Evolutionary conservation across 768 basidiomycete species (phyloP).

Genomic region (Tricholomella constricta): DNA sequence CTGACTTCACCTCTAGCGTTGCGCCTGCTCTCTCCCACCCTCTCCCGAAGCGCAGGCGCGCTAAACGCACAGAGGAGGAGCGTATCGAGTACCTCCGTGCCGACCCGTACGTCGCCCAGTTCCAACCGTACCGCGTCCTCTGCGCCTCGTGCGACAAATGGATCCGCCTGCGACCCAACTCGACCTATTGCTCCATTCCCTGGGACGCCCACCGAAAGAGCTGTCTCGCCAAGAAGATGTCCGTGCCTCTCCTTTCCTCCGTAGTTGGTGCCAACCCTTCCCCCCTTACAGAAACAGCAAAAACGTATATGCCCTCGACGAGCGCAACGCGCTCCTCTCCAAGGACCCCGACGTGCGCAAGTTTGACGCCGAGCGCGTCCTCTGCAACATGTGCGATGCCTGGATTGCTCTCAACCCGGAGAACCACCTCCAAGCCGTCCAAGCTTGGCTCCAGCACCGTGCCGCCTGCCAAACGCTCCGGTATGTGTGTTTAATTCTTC

Average conservation of each 20-base stretch:
- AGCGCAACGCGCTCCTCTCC: constrained; percentile 57
- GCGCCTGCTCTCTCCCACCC: too few relatives aligned
- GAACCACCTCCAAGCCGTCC: constrained; percentile 61
- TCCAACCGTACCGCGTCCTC: constrained; percentile 78
- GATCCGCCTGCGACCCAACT: constrained; percentile 82
- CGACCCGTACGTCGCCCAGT: constrained; percentile 79
- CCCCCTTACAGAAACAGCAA: constrained; percentile 47
- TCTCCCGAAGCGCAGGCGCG: constrained; percentile 64
- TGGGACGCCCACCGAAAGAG: constrained; percentile 88
- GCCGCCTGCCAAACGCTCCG: too few relatives aligned
- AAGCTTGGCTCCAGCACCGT: constrained; percentile 69
- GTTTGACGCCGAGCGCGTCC: constrained; percentile 70
- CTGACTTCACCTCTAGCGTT: too few relatives aligned
- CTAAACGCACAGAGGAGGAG: constrained; percentile 77
- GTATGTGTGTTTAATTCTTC: too few relatives aligned
- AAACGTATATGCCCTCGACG: constrained; percentile 60
- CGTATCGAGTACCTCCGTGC: constrained; percentile 71
- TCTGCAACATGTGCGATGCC: constrained; percentile 67
- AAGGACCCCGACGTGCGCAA: constrained; percentile 74
- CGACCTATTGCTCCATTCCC: constrained; percentile 85
- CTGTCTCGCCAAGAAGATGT: constrained; percentile 80
- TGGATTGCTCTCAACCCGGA: constrained; percentile 65
- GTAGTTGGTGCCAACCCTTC: too few relatives aligned
- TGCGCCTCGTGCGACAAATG: constrained; percentile 84
- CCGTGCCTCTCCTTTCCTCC: constrained; percentile 26